Evolutionary conservation across 78 protist genomes (phyloP).

Genomic region (Dictyostelium purpureum): DNA sequence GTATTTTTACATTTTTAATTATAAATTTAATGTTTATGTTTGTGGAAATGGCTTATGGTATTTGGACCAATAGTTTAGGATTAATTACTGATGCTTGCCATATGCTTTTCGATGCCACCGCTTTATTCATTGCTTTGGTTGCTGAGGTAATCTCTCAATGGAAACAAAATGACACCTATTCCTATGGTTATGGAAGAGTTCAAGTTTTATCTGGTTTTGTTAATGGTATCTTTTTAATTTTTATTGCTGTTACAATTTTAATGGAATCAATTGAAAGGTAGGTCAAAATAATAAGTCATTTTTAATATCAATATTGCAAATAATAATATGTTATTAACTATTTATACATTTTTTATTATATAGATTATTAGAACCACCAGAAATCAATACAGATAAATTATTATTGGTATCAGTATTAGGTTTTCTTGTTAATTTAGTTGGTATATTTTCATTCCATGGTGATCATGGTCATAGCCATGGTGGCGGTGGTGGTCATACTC

Average conservation of each 20-base stretch:
- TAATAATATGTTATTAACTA: not conserved
- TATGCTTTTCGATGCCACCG: conserved; percentile 96
- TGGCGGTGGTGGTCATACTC: conserved; percentile 78
- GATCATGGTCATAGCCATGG: conserved; percentile 82
- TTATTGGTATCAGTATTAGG: conserved; percentile 94
- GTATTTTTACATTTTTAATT: conserved; percentile 87
- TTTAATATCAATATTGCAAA: not conserved
- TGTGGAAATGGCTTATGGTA: conserved; percentile 95
- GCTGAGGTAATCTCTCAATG: conserved; percentile 90
- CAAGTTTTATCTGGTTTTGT: conserved; percentile 94
- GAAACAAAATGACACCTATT: conserved; percentile 58
- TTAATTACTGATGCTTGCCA: conserved; percentile 96
- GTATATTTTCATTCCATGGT: conserved; percentile 91
- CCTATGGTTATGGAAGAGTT: conserved; percentile 94
- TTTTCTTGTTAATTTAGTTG: conserved; percentile 93
- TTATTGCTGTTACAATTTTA: conserved; percentile 88
- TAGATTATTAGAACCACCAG: conserved; percentile 87
- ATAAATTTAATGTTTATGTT: conserved; percentile 91
- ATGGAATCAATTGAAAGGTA: conserved; percentile 92
- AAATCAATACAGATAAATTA: conserved; percentile 86
- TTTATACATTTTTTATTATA: not conserved
- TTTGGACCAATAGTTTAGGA: conserved; percentile 93
- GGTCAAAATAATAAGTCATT: not conserved
- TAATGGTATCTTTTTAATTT: conserved; percentile 93
- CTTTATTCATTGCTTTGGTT: conserved; percentile 90